These are phyloP conservation scores for Apiospora marii DNA, from an alignment of 2,329 filamentous ascomycete species.

Conservation along the genomic window DNA sequence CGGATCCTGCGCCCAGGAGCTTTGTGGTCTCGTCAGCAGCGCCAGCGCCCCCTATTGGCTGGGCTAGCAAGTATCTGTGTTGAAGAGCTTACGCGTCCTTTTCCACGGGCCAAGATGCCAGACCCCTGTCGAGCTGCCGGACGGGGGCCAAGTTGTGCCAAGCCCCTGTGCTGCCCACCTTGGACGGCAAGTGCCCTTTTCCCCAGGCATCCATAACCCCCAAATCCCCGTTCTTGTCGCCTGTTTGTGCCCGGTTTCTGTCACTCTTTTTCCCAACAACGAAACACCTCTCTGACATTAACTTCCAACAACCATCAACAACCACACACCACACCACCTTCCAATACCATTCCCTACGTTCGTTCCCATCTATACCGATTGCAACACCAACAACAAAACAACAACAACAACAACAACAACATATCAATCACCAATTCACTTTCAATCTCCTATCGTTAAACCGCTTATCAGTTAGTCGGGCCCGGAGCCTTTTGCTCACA, in stretches of 20 bases:
- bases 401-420: not conserved
- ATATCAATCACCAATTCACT: not conserved
- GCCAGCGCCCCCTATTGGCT: conserved; percentile 14
- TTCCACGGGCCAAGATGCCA: conserved; percentile 7
- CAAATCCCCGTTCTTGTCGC: conserved; percentile 23
- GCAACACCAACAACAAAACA: not conserved
- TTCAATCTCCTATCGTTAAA: conserved; percentile 19
- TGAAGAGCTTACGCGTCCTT: conserved; percentile 25
- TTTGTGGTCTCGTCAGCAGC: not conserved
- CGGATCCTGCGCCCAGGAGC: not conserved
- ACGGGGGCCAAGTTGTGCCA: conserved; percentile 25
- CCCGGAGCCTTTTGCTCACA: conserved; percentile 7
- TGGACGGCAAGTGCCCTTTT: conserved; percentile 7
- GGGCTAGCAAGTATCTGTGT: not conserved
- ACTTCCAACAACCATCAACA: conserved; percentile 19
- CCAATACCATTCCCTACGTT: not conserved
- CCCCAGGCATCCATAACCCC: conserved; percentile 25
- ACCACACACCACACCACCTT: conserved; percentile 10
- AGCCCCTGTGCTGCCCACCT: conserved; percentile 25
- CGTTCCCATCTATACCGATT: not conserved
- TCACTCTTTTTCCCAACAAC: conserved; percentile 7
- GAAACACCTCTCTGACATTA: conserved; percentile 21
- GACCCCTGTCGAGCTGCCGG: conserved; percentile 20
- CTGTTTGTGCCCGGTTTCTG: conserved; percentile 23
- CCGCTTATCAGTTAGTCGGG: conserved; percentile 9